A percentile compares a stretch with the other conserved stretches of the same genome.
Conservation (phyloP, 768 basidiomycete species). For the Suillus tomentosus region DNA sequence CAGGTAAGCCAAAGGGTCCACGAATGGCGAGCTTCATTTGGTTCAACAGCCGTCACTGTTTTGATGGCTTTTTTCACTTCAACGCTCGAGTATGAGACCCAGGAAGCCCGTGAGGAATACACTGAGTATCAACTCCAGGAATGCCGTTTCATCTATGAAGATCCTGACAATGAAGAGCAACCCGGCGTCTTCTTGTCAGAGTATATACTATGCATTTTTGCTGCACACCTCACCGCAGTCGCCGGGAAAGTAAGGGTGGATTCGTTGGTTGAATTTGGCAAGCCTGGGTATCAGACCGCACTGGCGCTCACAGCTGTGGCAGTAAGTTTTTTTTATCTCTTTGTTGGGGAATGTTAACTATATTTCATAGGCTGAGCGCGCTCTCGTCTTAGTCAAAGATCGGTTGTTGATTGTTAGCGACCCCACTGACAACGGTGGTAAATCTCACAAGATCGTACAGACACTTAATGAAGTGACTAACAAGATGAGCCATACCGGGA, state of each 20-base stretch:
- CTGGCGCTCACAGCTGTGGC: slow-evolving; percentile 10
- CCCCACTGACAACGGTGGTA: not conserved
- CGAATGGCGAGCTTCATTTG: slow-evolving; percentile 14
- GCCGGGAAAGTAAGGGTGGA: slow-evolving; percentile 5
- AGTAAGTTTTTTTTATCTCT: slow-evolving; percentile 8
- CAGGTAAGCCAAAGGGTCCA: slow-evolving; percentile 11
- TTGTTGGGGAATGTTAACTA: slow-evolving; percentile 5
- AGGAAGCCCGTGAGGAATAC: not conserved
- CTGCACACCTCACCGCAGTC: slow-evolving; percentile 11
- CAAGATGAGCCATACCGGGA: not conserved
- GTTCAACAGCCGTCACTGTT: slow-evolving; percentile 14
- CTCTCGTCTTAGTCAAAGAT: slow-evolving; percentile 9
- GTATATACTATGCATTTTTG: slow-evolving; percentile 10
- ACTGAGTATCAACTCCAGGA: not conserved
- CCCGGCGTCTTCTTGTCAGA: slow-evolving; percentile 6
- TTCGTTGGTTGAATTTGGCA: slow-evolving; percentile 4
- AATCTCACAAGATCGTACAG: slow-evolving; percentile 10
- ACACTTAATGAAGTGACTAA: slow-evolving; percentile 14
- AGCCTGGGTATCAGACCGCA: slow-evolving; percentile 4
- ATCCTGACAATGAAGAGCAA: not conserved
- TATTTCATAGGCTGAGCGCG: slow-evolving; percentile 10
- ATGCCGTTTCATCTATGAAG: slow-evolving; percentile 12
- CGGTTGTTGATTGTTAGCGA: not conserved
- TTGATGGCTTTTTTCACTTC: slow-evolving; percentile 12
- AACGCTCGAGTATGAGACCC: not conserved